Evolutionary conservation across 495 filamentous ascomycete species (phyloP).

Genomic region (Mycothermus thermophilus): DNA sequence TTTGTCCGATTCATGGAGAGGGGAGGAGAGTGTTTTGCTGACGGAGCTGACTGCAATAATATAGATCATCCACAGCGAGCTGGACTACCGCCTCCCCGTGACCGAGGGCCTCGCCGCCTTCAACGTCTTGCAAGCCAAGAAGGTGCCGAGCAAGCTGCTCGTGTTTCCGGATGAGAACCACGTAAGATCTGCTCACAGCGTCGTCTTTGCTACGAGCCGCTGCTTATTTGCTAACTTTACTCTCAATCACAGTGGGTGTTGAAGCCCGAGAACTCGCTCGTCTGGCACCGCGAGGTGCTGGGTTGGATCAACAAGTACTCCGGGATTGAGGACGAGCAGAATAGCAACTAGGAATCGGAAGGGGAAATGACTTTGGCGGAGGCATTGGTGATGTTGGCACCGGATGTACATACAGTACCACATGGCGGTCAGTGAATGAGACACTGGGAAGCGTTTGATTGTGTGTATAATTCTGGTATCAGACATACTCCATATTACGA

Average conservation of each 20-base stretch:
- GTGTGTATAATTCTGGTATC: too few relatives aligned
- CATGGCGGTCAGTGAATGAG: too few relatives aligned
- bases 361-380: too few relatives aligned
- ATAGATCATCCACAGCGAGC: slow-evolving; percentile 72
- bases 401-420: too few relatives aligned
- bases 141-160: slow-evolving; percentile 57
- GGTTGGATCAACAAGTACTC: slow-evolving; percentile 80
- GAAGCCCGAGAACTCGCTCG: slow-evolving; percentile 76
- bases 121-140: slow-evolving; percentile 67
- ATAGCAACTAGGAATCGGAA: too few relatives aligned
- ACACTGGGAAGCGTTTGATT: too few relatives aligned
- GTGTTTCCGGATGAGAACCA: slow-evolving; percentile 74
- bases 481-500: too few relatives aligned
- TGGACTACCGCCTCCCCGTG: slow-evolving; percentile 81
- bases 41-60: neutral
- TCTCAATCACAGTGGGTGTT: slow-evolving; percentile 86
- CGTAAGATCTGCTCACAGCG: slow-evolving; percentile 21
- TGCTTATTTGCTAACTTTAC: neutral
- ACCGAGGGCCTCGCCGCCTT: slow-evolving; percentile 75
- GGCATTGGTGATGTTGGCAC: neutral
- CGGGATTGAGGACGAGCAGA: slow-evolving; percentile 32
- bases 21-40: neutral
- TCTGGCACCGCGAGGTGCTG: slow-evolving; percentile 84
- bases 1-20: neutral
- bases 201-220: too few relatives aligned